Evolutionary conservation across 2,329 filamentous ascomycete species (phyloP), one percentile per base, ranked within the genome.

Genomic region (Chaetomium sp.): DNA sequence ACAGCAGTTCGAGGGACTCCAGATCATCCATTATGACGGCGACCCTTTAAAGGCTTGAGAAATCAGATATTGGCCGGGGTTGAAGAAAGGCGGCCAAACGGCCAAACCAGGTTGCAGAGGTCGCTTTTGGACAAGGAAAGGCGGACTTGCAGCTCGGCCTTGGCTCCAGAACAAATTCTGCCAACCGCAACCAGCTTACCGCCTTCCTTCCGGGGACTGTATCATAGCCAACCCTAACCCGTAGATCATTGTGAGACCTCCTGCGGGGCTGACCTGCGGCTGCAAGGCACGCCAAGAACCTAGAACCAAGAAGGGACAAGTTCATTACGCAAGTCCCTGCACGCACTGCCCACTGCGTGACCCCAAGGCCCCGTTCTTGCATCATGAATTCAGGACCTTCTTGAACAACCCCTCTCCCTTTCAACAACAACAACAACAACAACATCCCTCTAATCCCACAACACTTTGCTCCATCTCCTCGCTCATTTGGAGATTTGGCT

Each of bases 1-100:
- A 96, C 53, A 99, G 81, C 59, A 95, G 79, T 79, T 99, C 94
- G 69, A 99, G 85, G 65, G 89, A 88, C 71, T 89, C 83, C 63
- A 99, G 81, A 68, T 96, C 92, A 69, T 95, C 91, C 90, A 96
- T 95, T 62, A 65, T 70, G 64, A 63, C 42, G 50, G 12, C 11
- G 19, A 27, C 19, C 19, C 19, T 27, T 47, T 27, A 14, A n/a
- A 36, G 33, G 36, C 12, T 19, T 33, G 40, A 44, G n/a, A 43
- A n/a, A 41, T 34, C n/a, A 42, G 8, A 11, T 33, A 27, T 35
- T 38, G 19, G 14, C 41, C 6, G 9, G 35, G 9, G 19, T 14
- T 2, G 19, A 33, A 34, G 36, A 42, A 44, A 12, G 37, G 14
- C 19, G 49, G 41, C 10, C 51, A 48, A 36, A 10, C 9, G 35